Evolutionary conservation across 768 basidiomycete species (phyloP).

Genomic region (Leccinum longicurvipes): DNA sequence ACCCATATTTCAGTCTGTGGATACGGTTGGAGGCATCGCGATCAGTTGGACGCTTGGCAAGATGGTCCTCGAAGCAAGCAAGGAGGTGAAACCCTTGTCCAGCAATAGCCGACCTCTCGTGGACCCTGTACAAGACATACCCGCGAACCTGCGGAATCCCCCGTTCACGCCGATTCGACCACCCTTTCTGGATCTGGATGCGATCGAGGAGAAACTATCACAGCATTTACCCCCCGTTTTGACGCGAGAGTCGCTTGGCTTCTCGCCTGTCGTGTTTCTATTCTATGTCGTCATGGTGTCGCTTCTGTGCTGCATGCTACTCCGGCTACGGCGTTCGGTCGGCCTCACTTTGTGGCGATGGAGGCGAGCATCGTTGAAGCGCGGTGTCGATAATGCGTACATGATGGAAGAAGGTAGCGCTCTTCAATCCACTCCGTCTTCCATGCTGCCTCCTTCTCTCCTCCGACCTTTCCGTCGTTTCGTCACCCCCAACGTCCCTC

Average conservation of each 20-base stretch:
- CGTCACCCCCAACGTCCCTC: constrained; percentile 17
- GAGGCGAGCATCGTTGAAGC: constrained; percentile 41
- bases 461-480: constrained; percentile 30
- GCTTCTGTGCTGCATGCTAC: constrained; percentile 42
- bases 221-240: constrained; percentile 66
- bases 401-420: constrained; percentile 47
- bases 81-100: constrained; percentile 59
- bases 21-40: constrained; percentile 88
- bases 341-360: constrained; percentile 42
- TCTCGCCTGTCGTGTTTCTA: constrained; percentile 64
- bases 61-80: constrained; percentile 97
- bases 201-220: constrained; percentile 59
- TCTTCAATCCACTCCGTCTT: constrained; percentile 13
- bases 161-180: constrained; percentile 66
- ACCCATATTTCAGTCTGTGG: constrained; percentile 89
- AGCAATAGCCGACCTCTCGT: constrained; percentile 54
- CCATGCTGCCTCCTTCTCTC: constrained; percentile 21
- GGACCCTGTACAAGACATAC: constrained; percentile 69
- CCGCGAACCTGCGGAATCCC: constrained; percentile 42
- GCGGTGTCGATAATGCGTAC: constrained; percentile 26
- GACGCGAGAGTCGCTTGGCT: constrained; percentile 63
- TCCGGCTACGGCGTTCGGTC: constrained; percentile 58
- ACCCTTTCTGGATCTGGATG: constrained; percentile 54
- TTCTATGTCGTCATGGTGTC: constrained; percentile 48
- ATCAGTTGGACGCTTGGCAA: constrained; percentile 98